Percentiles rank a stretch among this genome's conserved stretches.
phyloP scores from a whole-genome alignment of 441 rosid species.

The Hura crepitans region DNA sequence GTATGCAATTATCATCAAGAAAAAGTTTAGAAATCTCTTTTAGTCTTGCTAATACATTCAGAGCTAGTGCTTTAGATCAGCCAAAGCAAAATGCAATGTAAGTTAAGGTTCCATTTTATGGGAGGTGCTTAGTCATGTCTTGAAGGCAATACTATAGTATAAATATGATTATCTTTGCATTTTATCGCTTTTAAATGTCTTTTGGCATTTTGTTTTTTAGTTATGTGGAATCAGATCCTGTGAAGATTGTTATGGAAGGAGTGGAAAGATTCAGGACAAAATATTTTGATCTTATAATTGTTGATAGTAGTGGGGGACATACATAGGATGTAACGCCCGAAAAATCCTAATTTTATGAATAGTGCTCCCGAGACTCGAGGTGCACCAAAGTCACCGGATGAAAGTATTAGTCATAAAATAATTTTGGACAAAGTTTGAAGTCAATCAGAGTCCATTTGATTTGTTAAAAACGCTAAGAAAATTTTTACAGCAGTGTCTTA shows the following conservation, averaged over 20 bases:
- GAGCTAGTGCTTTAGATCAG: slow-evolving; percentile 99
- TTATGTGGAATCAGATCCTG: slow-evolving; percentile 87
- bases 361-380: no score
- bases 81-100: slow-evolving; percentile 96
- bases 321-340: no score
- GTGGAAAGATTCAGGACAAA: slow-evolving; percentile 81
- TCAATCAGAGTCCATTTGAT: no score
- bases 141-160: background rate
- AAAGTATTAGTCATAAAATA: no score
- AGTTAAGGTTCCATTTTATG: slow-evolving; percentile 92
- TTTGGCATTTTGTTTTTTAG: slow-evolving; percentile 32
- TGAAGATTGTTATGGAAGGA: slow-evolving; percentile 79
- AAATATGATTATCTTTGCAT: background rate
- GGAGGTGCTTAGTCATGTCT: slow-evolving; percentile 47
- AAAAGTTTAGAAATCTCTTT: slow-evolving; percentile 91
- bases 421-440: no score
- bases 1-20: slow-evolving; percentile 92
- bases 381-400: no score
- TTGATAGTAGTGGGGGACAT: slow-evolving; percentile 89
- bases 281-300: slow-evolving; percentile 81
- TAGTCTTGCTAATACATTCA: slow-evolving; percentile 95
- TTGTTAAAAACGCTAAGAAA: no score
- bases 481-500: no score
- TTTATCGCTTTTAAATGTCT: background rate
- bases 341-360: no score